Evolutionary conservation across 1,139 yeast genomes (phyloP), one percentile per base, ranked within the genome.

Genomic region (Debaryomyces coudertii): DNA sequence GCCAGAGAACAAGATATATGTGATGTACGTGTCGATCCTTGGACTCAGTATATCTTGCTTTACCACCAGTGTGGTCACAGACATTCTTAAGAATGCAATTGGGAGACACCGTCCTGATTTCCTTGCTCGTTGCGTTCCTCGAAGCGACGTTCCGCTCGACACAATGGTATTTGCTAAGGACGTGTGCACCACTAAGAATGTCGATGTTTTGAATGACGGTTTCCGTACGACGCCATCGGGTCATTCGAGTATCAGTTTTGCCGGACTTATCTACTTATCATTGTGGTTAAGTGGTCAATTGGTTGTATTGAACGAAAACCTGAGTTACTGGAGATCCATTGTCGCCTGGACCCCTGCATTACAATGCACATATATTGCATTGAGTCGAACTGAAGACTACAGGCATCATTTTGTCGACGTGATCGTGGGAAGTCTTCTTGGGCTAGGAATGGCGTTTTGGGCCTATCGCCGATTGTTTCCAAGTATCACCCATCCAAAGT

Each of bases 91-190:
- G 66, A 82, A 85, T 59, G 78, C 83, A 69, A 79, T 88, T 47
- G 92, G 93, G 1, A 78, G 93, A 60, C 83, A 82, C 46, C 73
- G 95, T 55, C 95, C 95, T 0, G 95, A 88, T 62, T 85, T 87
- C 57, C 65, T 88, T 46, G 83, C 82, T 12, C 75, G 96, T 52
- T 87, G 95, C 62, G 63, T 75, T 7, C 89, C 89, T 45, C 63
- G 57, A n/a, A 65, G 63, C 1, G 80, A 67, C 42, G 63, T 83
- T 0, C 82, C 85, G 1, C 50, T 48, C 7, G 69, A 79, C 52
- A 66, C 71, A 0, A 56, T 80, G 53, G 84, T 81, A 8, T 63
- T 57, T 43, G 85, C 86, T 4, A 72, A 69, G 40, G 86, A 82
- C 51, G 85, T 83, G 1, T 86, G 93, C 56, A 82, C 90, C 1